These are phyloP conservation scores for Eucalyptus leucophloia DNA, from an alignment of 345 rosid species.

Conservation along the genomic window DNA sequence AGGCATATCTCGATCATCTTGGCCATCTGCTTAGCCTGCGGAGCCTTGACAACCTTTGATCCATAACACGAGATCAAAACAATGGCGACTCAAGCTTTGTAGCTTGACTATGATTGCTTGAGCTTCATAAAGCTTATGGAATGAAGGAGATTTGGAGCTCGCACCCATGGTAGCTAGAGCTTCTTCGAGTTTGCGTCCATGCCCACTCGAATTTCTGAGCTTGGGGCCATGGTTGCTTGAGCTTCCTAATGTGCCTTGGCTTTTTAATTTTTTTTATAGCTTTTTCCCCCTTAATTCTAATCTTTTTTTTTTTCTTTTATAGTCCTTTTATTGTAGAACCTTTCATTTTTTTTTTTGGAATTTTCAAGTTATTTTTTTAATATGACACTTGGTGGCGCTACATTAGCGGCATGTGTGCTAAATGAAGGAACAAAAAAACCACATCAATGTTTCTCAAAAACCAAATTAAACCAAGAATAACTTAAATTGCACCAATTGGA, in stretches of 20 bases:
- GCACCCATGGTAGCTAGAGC: not conserved
- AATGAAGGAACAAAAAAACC: too few species aligned
- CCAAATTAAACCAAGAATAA: not conserved
- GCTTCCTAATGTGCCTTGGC: not conserved
- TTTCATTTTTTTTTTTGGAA: not conserved
- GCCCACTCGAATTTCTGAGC: not conserved
- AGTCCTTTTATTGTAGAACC: too few species aligned
- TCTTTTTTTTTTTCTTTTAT: too few species aligned
- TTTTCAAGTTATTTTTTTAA: not conserved
- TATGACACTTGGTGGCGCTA: not conserved
- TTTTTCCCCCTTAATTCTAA: not conserved
- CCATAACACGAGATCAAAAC: not conserved
- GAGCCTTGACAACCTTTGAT: not conserved
- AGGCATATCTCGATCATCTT: not conserved
- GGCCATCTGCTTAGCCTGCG: not conserved
- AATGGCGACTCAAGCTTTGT: not conserved
- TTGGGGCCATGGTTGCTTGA: not conserved
- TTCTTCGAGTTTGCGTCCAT: not conserved
- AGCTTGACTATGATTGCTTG: not conserved
- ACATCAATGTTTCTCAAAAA: not conserved
- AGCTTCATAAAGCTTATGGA: not conserved
- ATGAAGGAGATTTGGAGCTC: not conserved
- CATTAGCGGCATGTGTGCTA: not conserved
- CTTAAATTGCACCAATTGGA: not conserved
- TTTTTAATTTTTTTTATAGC: too few species aligned